Evolutionary conservation across 768 basidiomycete genomes (phyloP).

Genomic region (Collybiopsis confluens): DNA sequence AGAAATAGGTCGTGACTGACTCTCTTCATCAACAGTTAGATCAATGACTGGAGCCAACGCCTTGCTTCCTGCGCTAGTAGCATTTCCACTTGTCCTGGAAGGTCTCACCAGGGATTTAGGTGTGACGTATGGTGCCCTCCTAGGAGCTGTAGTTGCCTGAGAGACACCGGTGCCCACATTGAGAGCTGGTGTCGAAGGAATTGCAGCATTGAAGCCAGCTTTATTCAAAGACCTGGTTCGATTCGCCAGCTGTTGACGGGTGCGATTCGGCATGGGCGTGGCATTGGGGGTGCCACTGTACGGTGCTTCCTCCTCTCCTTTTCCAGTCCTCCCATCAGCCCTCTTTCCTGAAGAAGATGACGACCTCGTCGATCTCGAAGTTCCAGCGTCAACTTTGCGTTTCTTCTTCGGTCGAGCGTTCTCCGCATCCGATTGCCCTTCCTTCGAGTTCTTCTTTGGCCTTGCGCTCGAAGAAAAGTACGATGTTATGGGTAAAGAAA

Average conservation of each 20-base stretch:
- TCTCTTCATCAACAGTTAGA: neutral
- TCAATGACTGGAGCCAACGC: neutral
- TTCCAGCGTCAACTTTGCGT: neutral
- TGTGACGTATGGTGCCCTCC: slow-evolving; percentile 2
- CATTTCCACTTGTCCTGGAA: neutral
- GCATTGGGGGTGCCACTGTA: too few species aligned
- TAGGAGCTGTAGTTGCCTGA: neutral
- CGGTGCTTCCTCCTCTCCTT: too few species aligned
- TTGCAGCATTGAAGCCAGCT: neutral
- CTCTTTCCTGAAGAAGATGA: too few species aligned
- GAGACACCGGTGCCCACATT: neutral
- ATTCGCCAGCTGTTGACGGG: neutral
- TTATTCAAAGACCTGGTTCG: slow-evolving; percentile 6
- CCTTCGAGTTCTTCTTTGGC: too few species aligned
- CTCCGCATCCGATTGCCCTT: neutral
- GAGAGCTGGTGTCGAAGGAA: too few species aligned
- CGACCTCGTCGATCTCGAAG: too few species aligned
- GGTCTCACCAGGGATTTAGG: slow-evolving; percentile 1
- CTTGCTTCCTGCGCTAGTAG: neutral
- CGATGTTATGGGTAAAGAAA: too few species aligned
- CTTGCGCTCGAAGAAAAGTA: neutral
- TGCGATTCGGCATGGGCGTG: too few species aligned
- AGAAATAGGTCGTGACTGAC: neutral
- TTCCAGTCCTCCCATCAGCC: neutral
- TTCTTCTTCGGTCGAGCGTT: too few species aligned